phyloP scores from a whole-genome alignment of 352 stramenopile genomes.

The Thraustochytrium sp. region DNA sequence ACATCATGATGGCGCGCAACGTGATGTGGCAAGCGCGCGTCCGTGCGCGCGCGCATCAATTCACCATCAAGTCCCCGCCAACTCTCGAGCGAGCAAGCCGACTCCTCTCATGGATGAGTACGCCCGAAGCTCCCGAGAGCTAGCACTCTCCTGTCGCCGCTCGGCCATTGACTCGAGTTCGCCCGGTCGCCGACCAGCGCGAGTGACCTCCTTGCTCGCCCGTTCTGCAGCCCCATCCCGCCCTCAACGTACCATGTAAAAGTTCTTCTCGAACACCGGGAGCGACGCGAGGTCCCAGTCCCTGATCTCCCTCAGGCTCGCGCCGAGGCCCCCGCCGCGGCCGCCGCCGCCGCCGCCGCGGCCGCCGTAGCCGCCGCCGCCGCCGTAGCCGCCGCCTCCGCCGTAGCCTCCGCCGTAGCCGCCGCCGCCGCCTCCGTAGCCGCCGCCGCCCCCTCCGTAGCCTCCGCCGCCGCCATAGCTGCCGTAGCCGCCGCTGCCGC shows the following conservation, averaged over 20 bases:
- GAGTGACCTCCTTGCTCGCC: no score
- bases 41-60: no score
- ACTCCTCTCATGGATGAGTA: no score
- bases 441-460: background rate
- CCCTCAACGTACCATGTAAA: conserved; percentile 49
- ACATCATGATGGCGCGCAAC: no score
- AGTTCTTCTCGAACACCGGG: conserved; percentile 49
- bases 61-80: no score
- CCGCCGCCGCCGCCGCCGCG: background rate
- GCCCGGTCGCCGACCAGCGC: no score
- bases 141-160: no score
- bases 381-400: background rate
- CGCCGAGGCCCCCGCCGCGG: background rate
- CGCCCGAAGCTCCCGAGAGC: no score
- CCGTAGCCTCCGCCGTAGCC: background rate
- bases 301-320: conserved; percentile 25
- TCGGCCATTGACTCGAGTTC: no score
- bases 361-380: background rate
- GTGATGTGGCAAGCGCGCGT: no score
- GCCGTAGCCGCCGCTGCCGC: conserved; percentile 7
- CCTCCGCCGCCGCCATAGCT: background rate
- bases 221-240: no score
- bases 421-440: background rate
- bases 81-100: no score
- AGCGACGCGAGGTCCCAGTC: conserved; percentile 42